Conservation (phyloP, 805 yeast genomes). For the Dipodascus albidus region DNA sequence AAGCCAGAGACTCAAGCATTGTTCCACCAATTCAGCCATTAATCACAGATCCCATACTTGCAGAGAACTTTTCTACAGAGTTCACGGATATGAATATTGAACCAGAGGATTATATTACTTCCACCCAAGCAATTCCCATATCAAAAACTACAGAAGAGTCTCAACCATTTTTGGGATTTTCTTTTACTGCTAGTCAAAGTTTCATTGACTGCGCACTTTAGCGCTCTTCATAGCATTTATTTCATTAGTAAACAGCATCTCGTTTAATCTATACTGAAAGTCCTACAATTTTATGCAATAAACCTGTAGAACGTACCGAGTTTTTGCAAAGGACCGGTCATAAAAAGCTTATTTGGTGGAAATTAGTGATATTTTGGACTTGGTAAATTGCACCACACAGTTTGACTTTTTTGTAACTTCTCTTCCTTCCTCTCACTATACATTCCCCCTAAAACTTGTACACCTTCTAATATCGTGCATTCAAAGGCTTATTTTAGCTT, state of each 20-base stretch:
- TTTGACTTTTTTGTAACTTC: not conserved
- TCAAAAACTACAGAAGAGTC: not conserved
- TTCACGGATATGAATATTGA: constrained; percentile 50
- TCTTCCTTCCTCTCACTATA: not conserved
- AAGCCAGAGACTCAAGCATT: constrained; percentile 34
- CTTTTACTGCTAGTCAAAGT: constrained; percentile 29
- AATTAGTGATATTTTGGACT: not conserved
- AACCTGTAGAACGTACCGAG: too few relatives aligned
- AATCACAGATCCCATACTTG: constrained; percentile 67
- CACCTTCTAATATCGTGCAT: too few relatives aligned
- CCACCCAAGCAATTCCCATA: constrained; percentile 7
- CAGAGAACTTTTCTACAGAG: constrained; percentile 75
- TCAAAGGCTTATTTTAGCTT: too few relatives aligned
- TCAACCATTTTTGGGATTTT: constrained; percentile 23
- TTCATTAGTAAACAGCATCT: too few relatives aligned
- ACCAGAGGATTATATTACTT: not conserved
- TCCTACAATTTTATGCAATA: too few relatives aligned
- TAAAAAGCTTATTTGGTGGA: too few relatives aligned
- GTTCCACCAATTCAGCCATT: constrained; percentile 73
- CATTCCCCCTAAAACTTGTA: not conserved
- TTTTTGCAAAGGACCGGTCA: too few relatives aligned
- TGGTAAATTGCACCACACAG: not conserved
- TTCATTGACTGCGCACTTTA: constrained; percentile 20
- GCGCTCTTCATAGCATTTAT: not conserved
- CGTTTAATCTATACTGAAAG: too few relatives aligned